phyloP scores from a whole-genome alignment of 768 basidiomycete species.

The Tulasnella sp. region DNA sequence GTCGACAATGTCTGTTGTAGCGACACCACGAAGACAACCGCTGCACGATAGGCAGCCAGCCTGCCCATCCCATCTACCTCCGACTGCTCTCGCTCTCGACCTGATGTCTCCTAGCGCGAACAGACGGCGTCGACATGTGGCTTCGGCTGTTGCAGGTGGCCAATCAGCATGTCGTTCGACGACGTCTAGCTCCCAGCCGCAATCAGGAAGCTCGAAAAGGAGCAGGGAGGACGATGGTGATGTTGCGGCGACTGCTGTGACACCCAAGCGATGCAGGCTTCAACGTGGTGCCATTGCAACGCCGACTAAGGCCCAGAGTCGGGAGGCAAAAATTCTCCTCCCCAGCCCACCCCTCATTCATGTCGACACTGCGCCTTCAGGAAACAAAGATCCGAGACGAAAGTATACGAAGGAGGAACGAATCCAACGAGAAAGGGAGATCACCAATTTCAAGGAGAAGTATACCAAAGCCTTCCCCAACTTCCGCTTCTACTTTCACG shows the following conservation, averaged over 20 bases:
- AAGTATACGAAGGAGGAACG: constrained; percentile 15
- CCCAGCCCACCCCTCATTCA: neutral
- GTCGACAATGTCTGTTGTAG: constrained; percentile 4
- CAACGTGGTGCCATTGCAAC: constrained; percentile 7
- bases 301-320: neutral
- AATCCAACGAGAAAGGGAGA: constrained; percentile 18
- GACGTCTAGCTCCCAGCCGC: neutral
- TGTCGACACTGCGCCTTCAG: neutral
- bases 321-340: neutral
- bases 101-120: constrained; percentile 7
- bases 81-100: neutral
- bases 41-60: neutral
- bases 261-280: constrained; percentile 2
- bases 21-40: constrained; percentile 12
- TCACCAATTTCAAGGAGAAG: constrained; percentile 64
- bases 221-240: constrained; percentile 11
- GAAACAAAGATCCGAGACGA: neutral
- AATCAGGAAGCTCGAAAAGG: constrained; percentile 1
- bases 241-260: constrained; percentile 1
- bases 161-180: neutral
- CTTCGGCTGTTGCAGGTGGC: neutral
- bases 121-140: neutral
- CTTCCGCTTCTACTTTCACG: constrained; percentile 80
- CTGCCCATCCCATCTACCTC: neutral
- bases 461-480: constrained; percentile 75